Conservation (phyloP, 2,329 filamentous ascomycete species). For the Nothomitra cinnamomea region DNA sequence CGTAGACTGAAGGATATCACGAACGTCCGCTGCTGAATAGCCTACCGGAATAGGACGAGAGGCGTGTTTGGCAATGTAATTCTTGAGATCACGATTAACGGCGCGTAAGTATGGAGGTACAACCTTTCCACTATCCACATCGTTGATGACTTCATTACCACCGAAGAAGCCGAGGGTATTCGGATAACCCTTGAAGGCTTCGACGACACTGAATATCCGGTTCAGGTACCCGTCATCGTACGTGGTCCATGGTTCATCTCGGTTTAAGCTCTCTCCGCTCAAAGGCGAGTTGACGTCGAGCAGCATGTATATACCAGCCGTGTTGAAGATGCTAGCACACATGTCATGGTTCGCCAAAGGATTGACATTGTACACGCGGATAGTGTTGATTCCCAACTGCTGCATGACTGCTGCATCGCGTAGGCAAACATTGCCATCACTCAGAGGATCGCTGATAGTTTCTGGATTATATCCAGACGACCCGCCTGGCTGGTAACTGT, state of each 20-base stretch:
- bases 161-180: constrained; percentile 51
- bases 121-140: constrained; percentile 30
- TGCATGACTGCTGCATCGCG: constrained; percentile 49
- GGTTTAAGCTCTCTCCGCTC: constrained; percentile 37
- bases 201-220: constrained; percentile 44
- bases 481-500: constrained; percentile 44
- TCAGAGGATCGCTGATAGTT: constrained; percentile 35
- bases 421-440: constrained; percentile 37
- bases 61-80: constrained; percentile 44
- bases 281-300: constrained; percentile 48
- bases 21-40: constrained; percentile 50
- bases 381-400: constrained; percentile 44
- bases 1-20: constrained; percentile 40
- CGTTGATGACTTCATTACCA: constrained; percentile 52
- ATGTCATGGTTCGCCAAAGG: constrained; percentile 41
- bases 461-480: constrained; percentile 37
- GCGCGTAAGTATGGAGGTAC: constrained; percentile 44
- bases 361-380: constrained; percentile 47
- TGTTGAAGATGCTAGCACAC: constrained; percentile 47
- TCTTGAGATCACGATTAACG: constrained; percentile 49
- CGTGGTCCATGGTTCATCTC: constrained; percentile 33
- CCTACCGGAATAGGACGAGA: constrained; percentile 45
- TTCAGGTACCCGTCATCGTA: constrained; percentile 38
- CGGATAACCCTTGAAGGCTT: constrained; percentile 49
- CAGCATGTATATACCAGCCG: constrained; percentile 48